These are phyloP conservation scores for Prinsepia uniflora DNA, from an alignment of 306 rosid genomes.

Conservation along the genomic window DNA sequence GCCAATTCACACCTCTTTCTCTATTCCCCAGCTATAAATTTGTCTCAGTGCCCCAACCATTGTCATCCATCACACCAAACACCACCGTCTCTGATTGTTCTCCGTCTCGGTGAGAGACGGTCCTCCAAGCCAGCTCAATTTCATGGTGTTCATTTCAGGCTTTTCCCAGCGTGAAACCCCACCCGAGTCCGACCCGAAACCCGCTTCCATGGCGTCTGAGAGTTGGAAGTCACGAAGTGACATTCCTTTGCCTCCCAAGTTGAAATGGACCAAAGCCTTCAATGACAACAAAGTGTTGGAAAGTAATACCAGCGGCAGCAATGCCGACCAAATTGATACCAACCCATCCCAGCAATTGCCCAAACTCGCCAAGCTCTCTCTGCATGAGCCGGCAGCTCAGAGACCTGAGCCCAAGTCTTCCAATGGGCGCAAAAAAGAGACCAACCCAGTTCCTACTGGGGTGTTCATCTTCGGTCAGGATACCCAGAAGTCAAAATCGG, in stretches of 20 bases:
- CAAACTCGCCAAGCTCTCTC: neutral
- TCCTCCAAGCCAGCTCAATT: neutral
- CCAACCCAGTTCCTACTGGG: neutral
- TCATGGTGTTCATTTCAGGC: constrained; percentile 25
- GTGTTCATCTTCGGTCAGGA: neutral
- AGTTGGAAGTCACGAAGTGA: constrained; percentile 10
- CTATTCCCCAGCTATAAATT: neutral
- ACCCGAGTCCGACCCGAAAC: neutral
- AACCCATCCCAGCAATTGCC: neutral
- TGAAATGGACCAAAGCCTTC: constrained; percentile 28
- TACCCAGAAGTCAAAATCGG: neutral
- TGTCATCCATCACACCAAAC: neutral
- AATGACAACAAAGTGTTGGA: no score
- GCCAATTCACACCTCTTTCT: neutral
- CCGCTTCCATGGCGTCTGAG: constrained; percentile 22
- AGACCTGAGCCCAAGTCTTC: neutral
- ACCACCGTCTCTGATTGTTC: neutral
- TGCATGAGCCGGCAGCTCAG: neutral
- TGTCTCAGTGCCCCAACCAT: neutral
- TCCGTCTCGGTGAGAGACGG: neutral
- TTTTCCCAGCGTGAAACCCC: constrained; percentile 1
- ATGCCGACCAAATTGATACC: no score
- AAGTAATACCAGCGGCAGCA: no score
- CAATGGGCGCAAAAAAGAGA: neutral
- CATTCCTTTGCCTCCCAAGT: constrained; percentile 11